Evolutionary conservation across 805 yeast genomes (phyloP).

Genomic region (Zygosaccharomyces gambellarensis): DNA sequence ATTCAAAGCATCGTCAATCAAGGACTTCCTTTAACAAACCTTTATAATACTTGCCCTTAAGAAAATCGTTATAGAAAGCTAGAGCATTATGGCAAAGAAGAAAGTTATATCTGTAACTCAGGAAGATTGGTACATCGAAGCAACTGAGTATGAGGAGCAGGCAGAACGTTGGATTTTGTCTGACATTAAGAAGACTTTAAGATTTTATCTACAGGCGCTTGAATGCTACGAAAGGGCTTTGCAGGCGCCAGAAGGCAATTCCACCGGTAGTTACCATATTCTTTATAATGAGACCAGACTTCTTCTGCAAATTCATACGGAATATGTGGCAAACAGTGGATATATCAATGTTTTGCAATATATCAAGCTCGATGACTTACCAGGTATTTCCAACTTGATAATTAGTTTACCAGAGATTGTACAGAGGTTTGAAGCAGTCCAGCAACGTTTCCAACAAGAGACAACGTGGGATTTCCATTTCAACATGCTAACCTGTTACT

Average conservation of each 20-base stretch:
- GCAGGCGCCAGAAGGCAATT: constrained; percentile 21
- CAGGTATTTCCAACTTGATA: constrained; percentile 14
- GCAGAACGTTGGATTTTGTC: constrained; percentile 36
- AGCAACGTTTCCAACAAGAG: constrained; percentile 11
- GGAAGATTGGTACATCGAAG: constrained; percentile 33
- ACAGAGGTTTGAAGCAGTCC: constrained; percentile 21
- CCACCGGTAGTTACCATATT: constrained; percentile 35
- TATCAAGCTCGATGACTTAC: constrained; percentile 26
- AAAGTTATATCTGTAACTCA: constrained; percentile 16
- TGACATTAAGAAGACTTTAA: constrained; percentile 30
- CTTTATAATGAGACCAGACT: constrained; percentile 31
- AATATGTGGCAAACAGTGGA: constrained; percentile 29
- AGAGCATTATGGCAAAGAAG: constrained; percentile 2
- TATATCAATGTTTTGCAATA: constrained; percentile 29
- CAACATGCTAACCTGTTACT: constrained; percentile 29
- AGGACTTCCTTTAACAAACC: background rate
- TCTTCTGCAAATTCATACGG: constrained; percentile 28
- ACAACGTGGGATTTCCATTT: constrained; percentile 33
- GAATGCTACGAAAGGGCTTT: constrained; percentile 35
- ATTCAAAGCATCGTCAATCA: background rate
- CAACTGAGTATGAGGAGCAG: constrained; percentile 31
- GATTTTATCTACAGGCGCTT: constrained; percentile 27
- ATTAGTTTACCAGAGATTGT: constrained; percentile 19
- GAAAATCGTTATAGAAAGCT: background rate
- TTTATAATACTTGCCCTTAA: background rate